Base-by-base conservation (phyloP, 202 grass and related monocot species). In the Digitaria exilis region DNA sequence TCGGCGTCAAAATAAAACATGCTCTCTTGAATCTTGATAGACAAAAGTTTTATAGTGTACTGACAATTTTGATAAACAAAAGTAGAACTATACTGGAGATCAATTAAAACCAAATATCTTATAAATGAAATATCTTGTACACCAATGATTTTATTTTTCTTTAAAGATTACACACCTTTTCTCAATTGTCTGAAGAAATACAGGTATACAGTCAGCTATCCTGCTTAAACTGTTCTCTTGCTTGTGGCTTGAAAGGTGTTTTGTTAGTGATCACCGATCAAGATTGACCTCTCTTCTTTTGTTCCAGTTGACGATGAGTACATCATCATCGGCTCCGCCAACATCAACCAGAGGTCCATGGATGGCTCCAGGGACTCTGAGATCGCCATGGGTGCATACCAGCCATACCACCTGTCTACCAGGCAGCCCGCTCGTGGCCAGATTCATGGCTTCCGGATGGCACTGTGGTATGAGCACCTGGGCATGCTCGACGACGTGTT, bases 271-370 rank as follows among this genome's bases (percentile, higher is more conserved):
- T n/a, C n/a, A n/a, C n/a, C n/a, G n/a, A n/a, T 82, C 50, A 44
- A 71, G 28, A 7, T 52, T 82, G 65, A 60, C 19, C 30, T 74
- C 13, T 85, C 14, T 32, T 73, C 2, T 81, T 72, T 41, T 34
- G 32, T 34, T 34, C 32, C 32, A 34, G 32, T 34, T 34, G 32
- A 34, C 4, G 32, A 34, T 34, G 32, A 34, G 4, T 34, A 34
- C 32, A 34, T 34, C 4, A 34, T 34, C 4, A 4, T 34, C 32
- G 32, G 32, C 3, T 34, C 32, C 4, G 32, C 32, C 32, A 34
- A 34, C 32, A 34, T 34, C 32, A 34, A 34, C 32, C 32, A 34
- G 32, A 34, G 32, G 32, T 34, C 32, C 32, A 34, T 34, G 32
- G 32, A 34, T 34, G 32, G 32, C 32, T 34, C 32, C 2, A 34